Percentiles rank a stretch among this genome's conserved stretches.
Evolutionary conservation across 2,329 filamentous ascomycete species (phyloP).

Genomic region (Neopestalotiopsis clavispora): DNA sequence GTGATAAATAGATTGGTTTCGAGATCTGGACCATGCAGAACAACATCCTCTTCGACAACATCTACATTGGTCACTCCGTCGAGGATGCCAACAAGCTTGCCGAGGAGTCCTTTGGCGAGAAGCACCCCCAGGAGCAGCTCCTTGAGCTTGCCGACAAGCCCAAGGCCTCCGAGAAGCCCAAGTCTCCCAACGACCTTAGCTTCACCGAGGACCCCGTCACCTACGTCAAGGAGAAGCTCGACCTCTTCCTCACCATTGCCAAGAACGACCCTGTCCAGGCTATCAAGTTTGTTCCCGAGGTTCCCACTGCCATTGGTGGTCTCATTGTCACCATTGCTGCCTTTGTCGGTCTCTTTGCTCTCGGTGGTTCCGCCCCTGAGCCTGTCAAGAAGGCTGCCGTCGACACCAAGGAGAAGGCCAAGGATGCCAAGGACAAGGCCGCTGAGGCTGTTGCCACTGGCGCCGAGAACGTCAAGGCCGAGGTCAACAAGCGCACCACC

Average conservation of each 20-base stretch:
- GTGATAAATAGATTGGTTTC: slow-evolving; percentile 77
- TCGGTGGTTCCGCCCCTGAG: slow-evolving; percentile 68
- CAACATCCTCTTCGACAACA: slow-evolving; percentile 99
- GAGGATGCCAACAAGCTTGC: slow-evolving; percentile 91
- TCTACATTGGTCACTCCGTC: slow-evolving; percentile 97
- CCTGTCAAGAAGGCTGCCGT: slow-evolving; percentile 74
- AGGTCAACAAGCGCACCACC: slow-evolving; percentile 66
- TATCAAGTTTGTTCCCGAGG: slow-evolving; percentile 88
- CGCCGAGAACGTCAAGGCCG: slow-evolving; percentile 77
- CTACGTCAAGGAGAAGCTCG: slow-evolving; percentile 90
- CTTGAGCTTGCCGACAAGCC: slow-evolving; percentile 81
- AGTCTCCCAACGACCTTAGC: slow-evolving; percentile 76
- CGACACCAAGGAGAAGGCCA: slow-evolving; percentile 71
- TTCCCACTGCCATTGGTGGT: slow-evolving; percentile 79
- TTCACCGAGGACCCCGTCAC: slow-evolving; percentile 90
- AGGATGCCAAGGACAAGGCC: slow-evolving; percentile 77
- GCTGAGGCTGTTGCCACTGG: slow-evolving; percentile 62
- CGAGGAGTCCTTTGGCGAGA: slow-evolving; percentile 87
- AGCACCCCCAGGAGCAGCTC: slow-evolving; percentile 81
- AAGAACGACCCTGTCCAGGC: slow-evolving; percentile 84
- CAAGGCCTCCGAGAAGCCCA: slow-evolving; percentile 69
- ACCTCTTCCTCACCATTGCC: slow-evolving; percentile 85
- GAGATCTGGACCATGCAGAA: slow-evolving; percentile 99
- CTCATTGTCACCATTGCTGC: slow-evolving; percentile 72
- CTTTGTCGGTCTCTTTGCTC: slow-evolving; percentile 69